Percentiles rank a stretch among this genome's conserved stretches.
Evolutionary conservation across 352 stramenopile genomes (phyloP).

Genomic region (Blastocystis sp.): DNA sequence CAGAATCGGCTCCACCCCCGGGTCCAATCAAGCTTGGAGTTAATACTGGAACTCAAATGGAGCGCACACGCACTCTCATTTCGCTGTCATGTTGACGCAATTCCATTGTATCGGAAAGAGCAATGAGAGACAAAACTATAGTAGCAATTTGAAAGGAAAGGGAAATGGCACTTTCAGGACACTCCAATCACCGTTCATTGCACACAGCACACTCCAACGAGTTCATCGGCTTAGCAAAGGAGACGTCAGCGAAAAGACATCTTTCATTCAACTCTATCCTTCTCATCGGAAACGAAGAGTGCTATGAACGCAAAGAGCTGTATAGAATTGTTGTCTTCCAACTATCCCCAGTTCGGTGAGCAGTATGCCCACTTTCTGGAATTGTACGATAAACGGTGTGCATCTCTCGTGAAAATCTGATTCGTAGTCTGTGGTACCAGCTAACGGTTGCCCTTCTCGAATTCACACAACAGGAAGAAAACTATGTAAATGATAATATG

Average conservation of each 20-base stretch:
- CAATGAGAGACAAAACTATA: no score
- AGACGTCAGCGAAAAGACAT: neutral
- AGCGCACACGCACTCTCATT: no score
- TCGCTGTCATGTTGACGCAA: no score
- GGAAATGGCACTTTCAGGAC: no score
- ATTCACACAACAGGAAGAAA: constrained; percentile 56
- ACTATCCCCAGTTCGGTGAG: constrained; percentile 53
- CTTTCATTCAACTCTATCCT: neutral
- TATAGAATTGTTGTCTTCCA: constrained; percentile 25
- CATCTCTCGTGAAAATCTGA: neutral
- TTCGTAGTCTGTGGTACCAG: constrained; percentile 60
- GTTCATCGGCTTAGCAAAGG: neutral
- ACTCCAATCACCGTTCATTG: no score
- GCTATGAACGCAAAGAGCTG: constrained; percentile 34
- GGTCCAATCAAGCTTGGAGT: no score
- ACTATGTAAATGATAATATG: constrained; percentile 62
- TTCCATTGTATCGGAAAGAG: no score
- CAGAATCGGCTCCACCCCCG: no score
- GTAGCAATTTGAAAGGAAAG: no score
- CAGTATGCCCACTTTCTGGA: constrained; percentile 32
- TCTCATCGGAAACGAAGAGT: neutral
- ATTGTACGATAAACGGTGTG: constrained; percentile 57
- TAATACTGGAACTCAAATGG: no score
- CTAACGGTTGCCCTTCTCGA: constrained; percentile 29
- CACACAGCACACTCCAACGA: neutral